Base-by-base conservation (phyloP, 306 rosid species). In the Arachis stenosperma region DNA sequence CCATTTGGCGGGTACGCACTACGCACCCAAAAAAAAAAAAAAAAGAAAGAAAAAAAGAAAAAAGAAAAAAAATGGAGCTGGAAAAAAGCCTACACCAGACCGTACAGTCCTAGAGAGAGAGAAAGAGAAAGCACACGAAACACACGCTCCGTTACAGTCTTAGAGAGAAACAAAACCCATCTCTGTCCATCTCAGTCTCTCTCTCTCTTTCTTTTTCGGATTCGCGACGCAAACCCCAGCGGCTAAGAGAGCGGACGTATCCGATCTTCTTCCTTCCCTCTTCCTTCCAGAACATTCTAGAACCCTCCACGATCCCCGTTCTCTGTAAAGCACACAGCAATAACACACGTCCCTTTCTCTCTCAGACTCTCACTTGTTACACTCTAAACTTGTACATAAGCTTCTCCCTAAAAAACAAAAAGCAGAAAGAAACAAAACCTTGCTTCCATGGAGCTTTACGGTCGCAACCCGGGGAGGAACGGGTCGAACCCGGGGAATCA, bases 391-490 rank as follows among this genome's bases (percentile, higher is more conserved):
- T 75, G 76, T 81, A 81, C 82, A 73, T 12, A 66, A 14, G 7
- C 9, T 42, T 42, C 36, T 73, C 42, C 64, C 63, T 22, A 30
- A 29, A 61, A 9, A 17, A 39, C 5, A 7, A 63, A 42, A 42
- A 5, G 27, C 27, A 42, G 2, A 42, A 42, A 42, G 2, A 8
- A 42, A 42, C 7, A 7, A 50, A 62, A 71, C 52, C 56, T 71
- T 50, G 66, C 51, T 55, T 7, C 37, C 4, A 90, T 90, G 96
- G 90, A 86, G 43, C 53, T 92, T 73, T 92, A 90, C 86, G 96
- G 87, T 11, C 90, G 86, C 39, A 79, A 56, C 78, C 84, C 86
- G 40, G 83, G 69, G 3, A 81, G 90, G 67, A 92, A 84, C 47
- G 93, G 86, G 75, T 82, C 93, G 9, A 86, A 86, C 70, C 78